Base-by-base conservation (phyloP, 306 rosid species). In the Lathyrus sativus region DNA sequence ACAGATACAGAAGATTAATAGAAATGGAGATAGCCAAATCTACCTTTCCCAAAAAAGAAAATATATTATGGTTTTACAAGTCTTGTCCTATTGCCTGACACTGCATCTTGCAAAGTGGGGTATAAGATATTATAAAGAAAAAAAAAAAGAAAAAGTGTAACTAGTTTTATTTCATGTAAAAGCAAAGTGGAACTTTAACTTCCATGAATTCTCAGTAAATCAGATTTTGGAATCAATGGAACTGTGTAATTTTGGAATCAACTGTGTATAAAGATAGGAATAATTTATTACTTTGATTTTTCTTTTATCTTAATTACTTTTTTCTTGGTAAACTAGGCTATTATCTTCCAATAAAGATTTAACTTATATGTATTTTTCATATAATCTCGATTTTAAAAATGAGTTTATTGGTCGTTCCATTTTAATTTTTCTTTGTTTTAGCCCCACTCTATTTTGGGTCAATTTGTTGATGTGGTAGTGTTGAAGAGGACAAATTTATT, bases 81-180 rank as follows among this genome's bases (percentile, higher is more conserved):
- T 41, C 31, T 14, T 58, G 43, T 71, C 63, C 54, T 45, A 60
- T 67, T 61, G 71, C 75, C 17, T 65, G 50, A 65, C 62, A 69
- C 68, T 84, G 83, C 89, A 83, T 77, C 81, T 77, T 76, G 64
- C 70, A 78, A 56, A 79, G 86, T 76, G 76, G 78, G 71, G 76
- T 70, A 80, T 81, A 72, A 62, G 67, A 79, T 76, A 76, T 71
- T 49, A 11, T 6, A 9, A 9, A 41, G 0, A 11, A 9, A 42
- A 0, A 13, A n/a, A 13, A 19, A 19, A 19, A n/a, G n/a, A 24
- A 72, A 79, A 60, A 66, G 81, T 70, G 75, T 49, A 78, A 48
- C 57, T 42, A 78, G 12, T 45, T 37, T 70, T 72, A 33, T 56
- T 67, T 74, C 67, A 60, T 65, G 62, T 13, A 15, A 57, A 85